Evolutionary conservation across 306 rosid genomes (phyloP).

Genomic region (Cicer cuneatum): DNA sequence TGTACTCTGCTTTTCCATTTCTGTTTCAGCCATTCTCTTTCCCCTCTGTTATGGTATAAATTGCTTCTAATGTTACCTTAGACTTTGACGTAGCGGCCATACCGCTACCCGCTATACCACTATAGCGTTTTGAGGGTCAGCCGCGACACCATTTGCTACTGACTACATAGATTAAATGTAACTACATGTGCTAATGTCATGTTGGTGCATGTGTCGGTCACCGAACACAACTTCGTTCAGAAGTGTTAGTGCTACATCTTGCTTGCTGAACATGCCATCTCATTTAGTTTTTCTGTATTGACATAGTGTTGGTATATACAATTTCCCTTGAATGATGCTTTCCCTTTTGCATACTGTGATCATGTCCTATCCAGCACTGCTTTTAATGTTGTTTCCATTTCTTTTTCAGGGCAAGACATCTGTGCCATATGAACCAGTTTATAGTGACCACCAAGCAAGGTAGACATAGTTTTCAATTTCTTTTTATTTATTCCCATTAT

Average conservation of each 20-base stretch:
- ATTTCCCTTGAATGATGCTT: conserved; percentile 23
- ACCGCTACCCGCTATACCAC: too few species aligned
- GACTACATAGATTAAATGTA: too few species aligned
- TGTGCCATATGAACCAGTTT: conserved; percentile 53
- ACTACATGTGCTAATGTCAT: too few species aligned
- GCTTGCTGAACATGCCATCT: background rate
- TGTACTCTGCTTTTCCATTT: too few species aligned
- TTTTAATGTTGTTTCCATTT: conserved; percentile 30
- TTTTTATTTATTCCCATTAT: conserved; percentile 20
- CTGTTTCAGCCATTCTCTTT: too few species aligned
- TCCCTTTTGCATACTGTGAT: conserved; percentile 9
- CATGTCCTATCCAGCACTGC: background rate
- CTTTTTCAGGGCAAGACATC: conserved; percentile 55
- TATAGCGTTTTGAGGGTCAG: too few species aligned
- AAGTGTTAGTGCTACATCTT: background rate
- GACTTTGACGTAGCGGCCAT: too few species aligned
- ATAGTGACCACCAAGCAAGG: conserved; percentile 58
- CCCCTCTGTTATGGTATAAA: too few species aligned
- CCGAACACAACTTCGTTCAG: too few species aligned
- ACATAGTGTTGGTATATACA: background rate
- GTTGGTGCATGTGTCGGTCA: too few species aligned
- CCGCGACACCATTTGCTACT: too few species aligned
- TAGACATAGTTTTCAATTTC: conserved; percentile 36
- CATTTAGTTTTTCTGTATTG: conserved; percentile 11
- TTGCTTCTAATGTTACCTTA: too few species aligned